Conservation (phyloP, 1,284 basidiomycete genomes). For the Microbotryum violaceum region DNA sequence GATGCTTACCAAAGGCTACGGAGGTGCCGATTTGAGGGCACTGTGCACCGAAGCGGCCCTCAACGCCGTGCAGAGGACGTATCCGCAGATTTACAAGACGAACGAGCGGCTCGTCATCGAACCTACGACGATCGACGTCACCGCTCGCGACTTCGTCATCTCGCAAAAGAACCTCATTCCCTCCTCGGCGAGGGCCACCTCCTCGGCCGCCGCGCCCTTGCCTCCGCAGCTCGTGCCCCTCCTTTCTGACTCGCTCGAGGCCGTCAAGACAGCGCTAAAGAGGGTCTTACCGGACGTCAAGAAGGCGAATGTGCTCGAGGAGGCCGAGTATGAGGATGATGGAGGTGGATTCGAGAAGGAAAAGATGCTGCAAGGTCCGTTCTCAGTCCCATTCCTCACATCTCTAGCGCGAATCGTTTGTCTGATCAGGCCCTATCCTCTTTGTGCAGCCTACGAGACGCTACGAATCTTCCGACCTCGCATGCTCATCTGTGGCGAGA, state of each 20-base stretch:
- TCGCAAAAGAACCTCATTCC: slow-evolving; percentile 91
- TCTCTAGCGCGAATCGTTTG: no score
- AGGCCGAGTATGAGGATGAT: slow-evolving; percentile 71
- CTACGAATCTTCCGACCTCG: slow-evolving; percentile 85
- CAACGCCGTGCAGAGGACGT: slow-evolving; percentile 90
- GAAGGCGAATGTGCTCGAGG: slow-evolving; percentile 59
- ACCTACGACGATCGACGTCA: slow-evolving; percentile 76
- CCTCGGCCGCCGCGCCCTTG: slow-evolving; percentile 74
- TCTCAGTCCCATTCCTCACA: no score
- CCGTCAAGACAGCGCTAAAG: slow-evolving; percentile 59
- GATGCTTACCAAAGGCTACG: slow-evolving; percentile 92
- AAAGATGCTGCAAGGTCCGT: slow-evolving; percentile 75
- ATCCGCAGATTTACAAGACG: slow-evolving; percentile 96
- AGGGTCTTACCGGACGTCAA: slow-evolving; percentile 42
- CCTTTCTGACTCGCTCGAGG: slow-evolving; percentile 60
- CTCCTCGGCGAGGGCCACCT: slow-evolving; percentile 82
- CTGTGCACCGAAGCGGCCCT: slow-evolving; percentile 93
- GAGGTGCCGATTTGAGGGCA: slow-evolving; percentile 90
- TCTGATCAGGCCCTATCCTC: no score
- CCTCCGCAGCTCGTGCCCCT: slow-evolving; percentile 80
- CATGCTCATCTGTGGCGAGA: slow-evolving; percentile 69
- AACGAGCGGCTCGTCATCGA: slow-evolving; percentile 76
- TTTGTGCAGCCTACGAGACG: slow-evolving; percentile 70
- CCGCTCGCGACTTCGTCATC: slow-evolving; percentile 93
- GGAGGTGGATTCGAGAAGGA: slow-evolving; percentile 45